Base-by-base conservation (phyloP, 805 yeast genomes). In the Saturnispora hagleri region DNA sequence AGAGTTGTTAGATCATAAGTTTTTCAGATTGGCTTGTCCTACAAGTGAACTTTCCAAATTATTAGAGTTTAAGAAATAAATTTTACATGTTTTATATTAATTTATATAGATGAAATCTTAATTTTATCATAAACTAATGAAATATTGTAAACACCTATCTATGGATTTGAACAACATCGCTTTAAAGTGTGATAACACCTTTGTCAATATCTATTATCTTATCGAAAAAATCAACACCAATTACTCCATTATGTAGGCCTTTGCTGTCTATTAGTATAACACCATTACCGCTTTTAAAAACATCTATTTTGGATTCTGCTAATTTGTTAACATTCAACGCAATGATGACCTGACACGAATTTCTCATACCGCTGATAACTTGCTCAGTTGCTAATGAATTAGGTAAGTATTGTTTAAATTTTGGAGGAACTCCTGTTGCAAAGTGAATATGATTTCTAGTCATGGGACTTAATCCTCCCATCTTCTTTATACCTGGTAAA, bases 391-490 rank as follows among this genome's bases (percentile, higher is more conserved):
- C 22, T 17, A 8, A 18, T 31, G 15, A n/a, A 24, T 22, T n/a
- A 9, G 17, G 36, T 2, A 45, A 5, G 10, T 57, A 52, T 51
- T 57, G 52, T 3, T 51, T 69, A 1, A 60, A 54, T 54, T 58
- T 55, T 2, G 46, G 69, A 1, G 79, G 75, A 9, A 78, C 58
- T 12, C 82, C 83, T 1, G 79, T 69, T 0, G 98, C 87, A 63
- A 91, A 74, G 68, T 93, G 99, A 17, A 93, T 80, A 64, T 93
- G 98, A 57, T 84, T 84, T 60, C 99, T 71, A 33, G 65, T 68
- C 96, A 89, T 87, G 54, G 68, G 72, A 15, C 75, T 73, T 24
- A 93, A 68, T 0, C 88, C 89, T 0, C 80, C 80, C 4, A 73
- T 58, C 26, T 67, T 49, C n/a, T 74, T 51, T 4, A 86, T 86